Evolutionary conservation across 306 rosid species (phyloP).

Genomic region (Trichosanthes cucumerina): DNA sequence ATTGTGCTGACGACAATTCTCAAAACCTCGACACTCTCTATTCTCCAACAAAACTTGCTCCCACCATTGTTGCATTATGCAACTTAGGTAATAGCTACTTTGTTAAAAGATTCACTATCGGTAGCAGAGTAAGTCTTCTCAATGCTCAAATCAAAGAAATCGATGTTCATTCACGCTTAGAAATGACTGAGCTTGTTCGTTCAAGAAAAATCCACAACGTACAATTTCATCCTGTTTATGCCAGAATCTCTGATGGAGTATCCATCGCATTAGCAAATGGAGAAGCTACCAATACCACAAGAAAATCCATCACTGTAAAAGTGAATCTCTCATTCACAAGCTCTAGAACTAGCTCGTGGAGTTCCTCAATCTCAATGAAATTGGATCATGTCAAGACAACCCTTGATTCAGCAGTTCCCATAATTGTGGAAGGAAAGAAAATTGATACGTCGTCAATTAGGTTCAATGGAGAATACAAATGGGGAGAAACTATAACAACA

Average conservation of each 20-base stretch:
- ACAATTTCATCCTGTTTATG: background rate
- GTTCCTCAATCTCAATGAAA: background rate
- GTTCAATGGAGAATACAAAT: background rate
- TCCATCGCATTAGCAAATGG: background rate
- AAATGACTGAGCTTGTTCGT: background rate
- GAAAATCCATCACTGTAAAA: accelerated
- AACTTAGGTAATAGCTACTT: background rate
- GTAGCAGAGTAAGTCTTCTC: background rate
- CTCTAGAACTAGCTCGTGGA: background rate
- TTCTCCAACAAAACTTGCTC: background rate
- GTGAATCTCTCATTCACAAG: background rate
- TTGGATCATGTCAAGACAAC: background rate
- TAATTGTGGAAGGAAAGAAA: background rate
- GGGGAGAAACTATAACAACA: background rate
- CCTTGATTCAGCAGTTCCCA: background rate
- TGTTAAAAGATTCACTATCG: background rate
- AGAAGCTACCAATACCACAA: background rate
- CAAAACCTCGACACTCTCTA: background rate
- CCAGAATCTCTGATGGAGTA: background rate
- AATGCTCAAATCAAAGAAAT: background rate
- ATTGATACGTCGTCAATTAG: background rate
- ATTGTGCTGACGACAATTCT: background rate
- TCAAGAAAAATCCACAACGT: background rate
- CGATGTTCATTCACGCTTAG: background rate
- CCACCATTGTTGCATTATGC: background rate